Evolutionary conservation across 352 stramenopile species (phyloP).

Genomic region (Phytophthora palmivora): DNA sequence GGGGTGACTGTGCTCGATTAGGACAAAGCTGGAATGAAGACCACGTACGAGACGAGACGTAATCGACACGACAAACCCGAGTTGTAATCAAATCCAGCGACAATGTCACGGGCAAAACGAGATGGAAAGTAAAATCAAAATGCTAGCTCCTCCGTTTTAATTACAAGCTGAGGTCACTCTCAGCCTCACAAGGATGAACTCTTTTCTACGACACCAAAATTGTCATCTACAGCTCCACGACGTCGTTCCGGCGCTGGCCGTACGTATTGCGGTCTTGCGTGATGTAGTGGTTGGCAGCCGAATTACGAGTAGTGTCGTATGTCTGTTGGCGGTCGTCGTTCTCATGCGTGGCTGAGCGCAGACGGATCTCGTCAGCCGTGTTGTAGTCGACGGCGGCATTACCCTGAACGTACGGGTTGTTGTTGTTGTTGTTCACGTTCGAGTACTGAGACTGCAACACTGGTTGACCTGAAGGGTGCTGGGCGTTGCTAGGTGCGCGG

Average conservation of each 20-base stretch:
- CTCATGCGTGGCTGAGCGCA: slow-evolving; percentile 62
- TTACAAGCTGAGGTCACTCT: slow-evolving; percentile 29
- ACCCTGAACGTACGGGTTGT: slow-evolving; percentile 54
- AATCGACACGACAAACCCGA: background rate
- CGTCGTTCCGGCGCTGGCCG: slow-evolving; percentile 61
- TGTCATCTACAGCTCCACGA: slow-evolving; percentile 57
- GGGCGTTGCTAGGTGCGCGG: slow-evolving; percentile 18
- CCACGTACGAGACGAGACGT: background rate
- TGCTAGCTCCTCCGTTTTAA: slow-evolving; percentile 30
- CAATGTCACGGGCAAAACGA: no score
- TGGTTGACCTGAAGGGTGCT: slow-evolving; percentile 26
- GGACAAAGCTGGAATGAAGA: slow-evolving; percentile 21
- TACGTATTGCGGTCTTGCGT: slow-evolving; percentile 48
- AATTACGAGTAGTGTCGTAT: slow-evolving; percentile 49
- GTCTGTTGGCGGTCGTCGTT: slow-evolving; percentile 43
- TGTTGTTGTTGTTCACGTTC: slow-evolving; percentile 31
- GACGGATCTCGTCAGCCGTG: slow-evolving; percentile 61
- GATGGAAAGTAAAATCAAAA: no score
- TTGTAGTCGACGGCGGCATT: slow-evolving; percentile 40
- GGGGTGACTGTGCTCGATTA: background rate
- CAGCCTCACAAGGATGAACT: slow-evolving; percentile 10
- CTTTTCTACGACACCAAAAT: slow-evolving; percentile 25
- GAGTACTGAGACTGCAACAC: slow-evolving; percentile 33
- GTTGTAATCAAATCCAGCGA: slow-evolving; percentile 34
- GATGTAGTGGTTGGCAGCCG: slow-evolving; percentile 63